Evolutionary conservation across 1,284 basidiomycete species (phyloP), one percentile per base, ranked within the genome.

Genomic region (Stygiomarasmius scandens): DNA sequence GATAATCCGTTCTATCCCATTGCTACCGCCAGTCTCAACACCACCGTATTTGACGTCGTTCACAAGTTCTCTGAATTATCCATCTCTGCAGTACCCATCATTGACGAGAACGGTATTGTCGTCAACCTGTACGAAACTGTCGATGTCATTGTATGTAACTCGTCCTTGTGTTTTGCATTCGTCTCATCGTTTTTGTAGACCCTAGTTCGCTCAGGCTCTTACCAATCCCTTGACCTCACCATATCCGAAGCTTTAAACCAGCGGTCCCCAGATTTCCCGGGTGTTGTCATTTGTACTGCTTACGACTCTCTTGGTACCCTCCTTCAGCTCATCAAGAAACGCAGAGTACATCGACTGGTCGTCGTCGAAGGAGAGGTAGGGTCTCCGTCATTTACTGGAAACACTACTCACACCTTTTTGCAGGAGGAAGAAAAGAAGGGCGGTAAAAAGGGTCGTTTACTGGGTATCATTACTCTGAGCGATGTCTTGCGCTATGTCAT

Each of bases 61-160:
- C 97, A 99, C 71, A 95, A 98, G 90, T 99, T 99, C 71, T 97
- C 94, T 1, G 93, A 96, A 71, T 84, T 90, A 34, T 92, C 95
- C 14, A 98, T 99, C 64, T 96, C 94, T 22, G 96, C 96, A 2
- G 96, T 99, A 10, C 97, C 97, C 2, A 98, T 99, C 67, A 82
- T 99, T 22, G 93, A 98, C 68, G 88, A 93, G 57, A 85, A 95
- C 2, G 97, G 96, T 9, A 85, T 96, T 56, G 97, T 99, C 32
- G 86, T 99, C 58, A 96, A 99, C 71, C 75, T 99, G 46, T 99
- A 99, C 72, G 97, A 99, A 75, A 98, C 96, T 1, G 97, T 99
- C 20, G 97, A 99, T 77, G 96, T 99, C 51, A 97, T 99, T 63
- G 95, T 96, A 73, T 71, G 93, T 85, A 19, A 22, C 49, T 55